phyloP scores from a whole-genome alignment of 352 stramenopile species.

The Globisporangium megalacanthum region DNA sequence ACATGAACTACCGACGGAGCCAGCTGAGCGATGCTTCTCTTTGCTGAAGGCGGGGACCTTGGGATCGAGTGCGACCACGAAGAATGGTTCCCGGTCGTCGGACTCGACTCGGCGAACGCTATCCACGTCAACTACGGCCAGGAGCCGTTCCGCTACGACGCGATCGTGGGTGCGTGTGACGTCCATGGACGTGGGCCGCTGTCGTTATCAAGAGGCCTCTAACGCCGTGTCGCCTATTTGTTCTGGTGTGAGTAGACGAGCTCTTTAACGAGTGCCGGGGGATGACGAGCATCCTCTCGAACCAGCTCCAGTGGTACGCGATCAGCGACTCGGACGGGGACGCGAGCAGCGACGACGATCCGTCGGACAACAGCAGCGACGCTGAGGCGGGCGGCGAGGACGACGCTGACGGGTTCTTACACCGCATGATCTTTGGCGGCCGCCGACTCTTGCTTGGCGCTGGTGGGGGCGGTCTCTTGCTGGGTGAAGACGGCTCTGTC shows the following conservation, averaged over 20 bases:
- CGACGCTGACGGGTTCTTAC: constrained; percentile 3
- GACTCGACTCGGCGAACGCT: constrained; percentile 71
- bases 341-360: constrained; percentile 2
- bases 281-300: constrained; percentile 15
- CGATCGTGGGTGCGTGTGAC: constrained; percentile 29
- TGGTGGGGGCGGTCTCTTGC: background rate
- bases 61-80: constrained; percentile 36
- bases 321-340: constrained; percentile 45
- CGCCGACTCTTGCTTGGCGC: too few species aligned
- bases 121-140: constrained; percentile 84
- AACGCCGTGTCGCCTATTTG: too few species aligned
- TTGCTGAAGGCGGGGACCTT: constrained; percentile 19
- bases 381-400: background rate
- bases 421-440: constrained; percentile 3
- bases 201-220: too few species aligned
- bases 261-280: constrained; percentile 43
- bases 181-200: background rate
- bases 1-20: too few species aligned
- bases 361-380: constrained; percentile 3
- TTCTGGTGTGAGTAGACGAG: constrained; percentile 28
- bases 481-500: background rate
- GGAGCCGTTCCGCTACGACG: constrained; percentile 51
- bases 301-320: constrained; percentile 43
- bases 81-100: constrained; percentile 74
- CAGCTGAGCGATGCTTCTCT: constrained; percentile 2